Evolutionary conservation across 31 red algal species (phyloP).

Genomic region (Odonthalia washingtoniensis): DNA sequence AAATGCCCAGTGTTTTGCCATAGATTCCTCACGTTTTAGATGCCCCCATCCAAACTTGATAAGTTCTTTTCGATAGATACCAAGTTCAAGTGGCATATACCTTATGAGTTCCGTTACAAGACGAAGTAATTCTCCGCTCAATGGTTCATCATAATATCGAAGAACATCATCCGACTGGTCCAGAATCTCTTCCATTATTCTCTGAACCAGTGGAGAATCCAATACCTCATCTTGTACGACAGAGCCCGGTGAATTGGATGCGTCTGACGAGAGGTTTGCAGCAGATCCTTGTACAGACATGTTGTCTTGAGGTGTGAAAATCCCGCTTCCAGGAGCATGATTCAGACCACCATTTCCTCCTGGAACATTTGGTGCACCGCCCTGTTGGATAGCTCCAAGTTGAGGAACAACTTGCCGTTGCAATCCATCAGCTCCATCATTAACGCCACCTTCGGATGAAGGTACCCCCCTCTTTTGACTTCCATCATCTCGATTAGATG

Average conservation of each 20-base stretch:
- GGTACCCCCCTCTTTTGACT: background rate
- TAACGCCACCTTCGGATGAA: too few species aligned
- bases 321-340: too few species aligned
- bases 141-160: conserved; percentile 75
- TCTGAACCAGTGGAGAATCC: conserved; percentile 56
- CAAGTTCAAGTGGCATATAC: conserved; percentile 83
- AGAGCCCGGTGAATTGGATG: too few species aligned
- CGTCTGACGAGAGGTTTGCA: too few species aligned
- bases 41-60: conserved; percentile 99
- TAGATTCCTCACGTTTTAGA: conserved; percentile 95
- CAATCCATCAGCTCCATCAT: too few species aligned
- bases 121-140: conserved; percentile 89
- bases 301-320: too few species aligned
- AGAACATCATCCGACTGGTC: conserved; percentile 85
- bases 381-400: too few species aligned
- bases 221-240: conserved; percentile 50
- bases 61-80: conserved; percentile 89
- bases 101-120: conserved; percentile 92
- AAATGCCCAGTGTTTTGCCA: conserved; percentile 98
- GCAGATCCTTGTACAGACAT: too few species aligned
- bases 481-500: conserved; percentile 9
- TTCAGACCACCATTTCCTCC: too few species aligned
- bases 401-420: too few species aligned
- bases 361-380: too few species aligned
- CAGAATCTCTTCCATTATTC: conserved; percentile 79